Evolutionary conservation across 2,329 filamentous ascomycete genomes (phyloP), one percentile per base, ranked within the genome.

Genomic region (Cryoendolithus antarcticus): DNA sequence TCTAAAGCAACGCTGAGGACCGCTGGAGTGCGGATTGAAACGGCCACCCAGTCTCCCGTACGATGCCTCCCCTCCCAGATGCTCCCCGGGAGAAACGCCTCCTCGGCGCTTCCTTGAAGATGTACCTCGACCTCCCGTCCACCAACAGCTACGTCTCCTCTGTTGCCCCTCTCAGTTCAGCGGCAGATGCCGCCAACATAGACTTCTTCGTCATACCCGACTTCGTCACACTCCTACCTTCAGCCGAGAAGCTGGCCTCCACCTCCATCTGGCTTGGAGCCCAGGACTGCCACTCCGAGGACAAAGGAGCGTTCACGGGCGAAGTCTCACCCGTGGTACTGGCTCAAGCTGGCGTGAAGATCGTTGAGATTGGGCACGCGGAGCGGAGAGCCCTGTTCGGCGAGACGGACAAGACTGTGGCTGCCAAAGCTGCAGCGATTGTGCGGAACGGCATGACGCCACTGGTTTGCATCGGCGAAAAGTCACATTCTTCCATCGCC

Each of bases 351-450:
- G 83, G 83, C 31, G 82, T 77, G 36, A 69, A 66, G 11, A 72
- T 93, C 35, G 79, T 91, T 7, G 83, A 88, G 55, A 66, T 93
- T 4, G 83, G 83, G 1, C 86, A 93, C 56, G 85, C 85, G 2
- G 86, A 93, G 62, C 72, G 85, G 4, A 69, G 83, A 37, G 62
- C 75, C 2, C 57, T 85, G 12, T 86, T 88, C 52, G 72, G 72
- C 10, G 85, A 93, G 66, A 82, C 76, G n/a, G 81, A 91, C 51
- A 70, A 65, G 10, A 63, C 69, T 32, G 74, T 80, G 0, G 77
- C 76, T 0, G 70, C 64, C 44, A 91, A 91, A 62, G 82, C 82
- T 0, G 70, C 69, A 0, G 83, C 82, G 0, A 75, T 75, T 1
- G 75, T 72, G 10, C 62, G 74, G 4, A 79, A 86, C 52, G 77